phyloP scores from a whole-genome alignment of 169 alveolate genomes.

The Plasmodium reichenowi region DNA sequence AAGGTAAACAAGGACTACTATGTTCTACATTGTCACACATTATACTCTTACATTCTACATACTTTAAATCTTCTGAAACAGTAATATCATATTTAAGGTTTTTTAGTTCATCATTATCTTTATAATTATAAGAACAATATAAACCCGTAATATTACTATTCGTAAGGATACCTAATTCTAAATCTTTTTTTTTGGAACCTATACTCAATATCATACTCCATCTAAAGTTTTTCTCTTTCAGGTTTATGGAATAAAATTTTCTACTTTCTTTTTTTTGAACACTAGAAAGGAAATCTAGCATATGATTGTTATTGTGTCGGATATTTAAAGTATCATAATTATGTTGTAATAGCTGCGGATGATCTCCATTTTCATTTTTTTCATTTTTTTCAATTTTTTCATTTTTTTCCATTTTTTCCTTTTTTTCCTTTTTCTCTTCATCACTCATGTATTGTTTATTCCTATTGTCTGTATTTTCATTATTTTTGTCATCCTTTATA shows the following conservation, averaged over 20 bases:
- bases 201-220: constrained; percentile 45
- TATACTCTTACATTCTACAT: constrained; percentile 19
- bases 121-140: constrained; percentile 29
- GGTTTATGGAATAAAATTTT: constrained; percentile 16
- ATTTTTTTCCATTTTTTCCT: too few species aligned
- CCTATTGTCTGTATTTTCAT: neutral
- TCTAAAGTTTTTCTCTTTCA: constrained; percentile 45
- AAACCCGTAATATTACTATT: constrained; percentile 24
- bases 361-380: neutral
- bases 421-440: neutral
- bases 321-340: neutral
- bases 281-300: neutral
- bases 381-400: too few species aligned
- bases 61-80: constrained; percentile 19
- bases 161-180: constrained; percentile 27
- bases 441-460: neutral
- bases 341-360: neutral
- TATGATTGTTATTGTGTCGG: neutral
- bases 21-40: neutral
- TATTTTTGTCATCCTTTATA: neutral
- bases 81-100: constrained; percentile 28
- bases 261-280: constrained; percentile 5
- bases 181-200: constrained; percentile 19
- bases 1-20: constrained; percentile 2
- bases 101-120: constrained; percentile 1